These are phyloP conservation scores for Eucalyptus leucophloia DNA, from an alignment of 345 rosid genomes.

Conservation along the genomic window DNA sequence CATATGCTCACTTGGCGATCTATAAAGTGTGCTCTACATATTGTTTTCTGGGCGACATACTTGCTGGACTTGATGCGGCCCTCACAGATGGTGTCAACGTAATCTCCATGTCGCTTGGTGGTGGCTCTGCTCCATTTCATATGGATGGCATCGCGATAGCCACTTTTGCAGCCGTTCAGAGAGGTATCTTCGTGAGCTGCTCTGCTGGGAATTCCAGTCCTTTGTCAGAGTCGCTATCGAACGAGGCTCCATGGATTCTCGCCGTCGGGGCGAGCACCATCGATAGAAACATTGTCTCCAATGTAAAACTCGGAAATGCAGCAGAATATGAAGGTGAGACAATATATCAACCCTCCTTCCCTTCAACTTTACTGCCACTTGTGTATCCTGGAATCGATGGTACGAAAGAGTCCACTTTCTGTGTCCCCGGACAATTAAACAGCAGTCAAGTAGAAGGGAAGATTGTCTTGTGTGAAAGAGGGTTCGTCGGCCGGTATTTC, in stretches of 20 bases:
- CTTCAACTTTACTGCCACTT: neutral
- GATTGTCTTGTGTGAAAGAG: neutral
- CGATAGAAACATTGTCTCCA: neutral
- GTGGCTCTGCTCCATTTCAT: neutral
- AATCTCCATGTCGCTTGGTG: neutral
- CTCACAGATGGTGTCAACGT: neutral
- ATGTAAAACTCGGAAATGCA: neutral
- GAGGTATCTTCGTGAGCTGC: neutral
- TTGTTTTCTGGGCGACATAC: neutral
- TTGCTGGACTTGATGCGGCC: neutral
- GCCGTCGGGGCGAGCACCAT: neutral
- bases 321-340: neutral
- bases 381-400: neutral
- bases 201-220: neutral
- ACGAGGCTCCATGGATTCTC: neutral
- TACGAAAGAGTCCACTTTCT: fast-evolving
- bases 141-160: neutral
- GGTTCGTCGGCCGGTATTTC: neutral
- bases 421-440: neutral
- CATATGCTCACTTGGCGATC: neutral
- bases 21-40: neutral
- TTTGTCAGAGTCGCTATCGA: neutral
- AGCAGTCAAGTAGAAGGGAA: neutral
- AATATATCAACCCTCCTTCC: neutral
- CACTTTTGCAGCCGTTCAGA: neutral